Evolutionary conservation across 306 rosid genomes (phyloP).

Genomic region (Purshia tridentata): DNA sequence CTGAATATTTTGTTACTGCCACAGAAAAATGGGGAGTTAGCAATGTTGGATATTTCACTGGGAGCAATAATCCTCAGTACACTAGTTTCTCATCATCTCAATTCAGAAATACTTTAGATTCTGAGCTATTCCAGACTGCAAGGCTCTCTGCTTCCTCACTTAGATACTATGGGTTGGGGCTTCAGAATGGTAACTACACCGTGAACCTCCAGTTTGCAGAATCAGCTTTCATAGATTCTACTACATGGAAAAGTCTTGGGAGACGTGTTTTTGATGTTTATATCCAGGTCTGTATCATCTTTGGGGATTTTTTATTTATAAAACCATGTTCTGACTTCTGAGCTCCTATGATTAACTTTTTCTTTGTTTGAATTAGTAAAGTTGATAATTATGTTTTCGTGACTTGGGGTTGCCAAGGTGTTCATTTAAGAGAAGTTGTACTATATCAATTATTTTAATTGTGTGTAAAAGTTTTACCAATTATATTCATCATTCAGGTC

Average conservation of each 20-base stretch:
- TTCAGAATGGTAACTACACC: conserved; percentile 63
- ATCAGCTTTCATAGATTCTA: conserved; percentile 35
- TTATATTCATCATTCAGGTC: too few relatives aligned
- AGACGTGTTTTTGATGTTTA: conserved; percentile 70
- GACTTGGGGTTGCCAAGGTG: neutral
- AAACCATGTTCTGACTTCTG: neutral
- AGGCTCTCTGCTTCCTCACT: conserved; percentile 76
- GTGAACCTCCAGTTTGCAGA: conserved; percentile 69
- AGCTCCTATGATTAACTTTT: neutral
- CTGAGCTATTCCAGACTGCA: conserved; percentile 65
- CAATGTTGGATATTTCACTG: conserved; percentile 58
- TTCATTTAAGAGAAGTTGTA: neutral
- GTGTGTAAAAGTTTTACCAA: too few relatives aligned
- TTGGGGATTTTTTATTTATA: neutral
- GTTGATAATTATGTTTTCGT: neutral
- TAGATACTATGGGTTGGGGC: conserved; percentile 76
- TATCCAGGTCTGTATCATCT: conserved; percentile 52
- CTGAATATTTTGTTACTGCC: conserved; percentile 58
- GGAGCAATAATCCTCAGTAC: conserved; percentile 22
- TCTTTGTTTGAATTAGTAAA: neutral
- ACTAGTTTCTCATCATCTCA: conserved; percentile 33
- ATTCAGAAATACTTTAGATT: conserved; percentile 39
- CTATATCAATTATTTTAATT: neutral
- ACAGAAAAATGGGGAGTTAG: conserved; percentile 67
- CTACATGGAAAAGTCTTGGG: conserved; percentile 64